These are phyloP conservation scores for Fraxinus platypoda DNA, from an alignment of 305 asterid species.

Conservation along the genomic window DNA sequence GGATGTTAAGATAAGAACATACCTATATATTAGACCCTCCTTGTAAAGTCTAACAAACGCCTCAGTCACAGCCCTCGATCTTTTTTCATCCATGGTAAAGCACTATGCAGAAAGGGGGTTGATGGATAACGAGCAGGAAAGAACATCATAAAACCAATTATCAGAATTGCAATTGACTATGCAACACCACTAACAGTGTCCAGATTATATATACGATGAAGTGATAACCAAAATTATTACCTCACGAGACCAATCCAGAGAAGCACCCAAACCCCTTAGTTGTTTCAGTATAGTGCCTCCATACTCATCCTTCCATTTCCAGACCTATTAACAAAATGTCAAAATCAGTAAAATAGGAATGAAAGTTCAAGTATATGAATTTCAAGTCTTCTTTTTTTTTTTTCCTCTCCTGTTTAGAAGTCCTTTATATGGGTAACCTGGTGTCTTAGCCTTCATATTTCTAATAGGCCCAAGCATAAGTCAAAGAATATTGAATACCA, in stretches of 20 bases:
- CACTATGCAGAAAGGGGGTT: constrained; percentile 40
- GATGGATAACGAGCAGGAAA: constrained; percentile 8
- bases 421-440: background rate
- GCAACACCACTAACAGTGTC: background rate
- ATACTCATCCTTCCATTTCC: constrained; percentile 89
- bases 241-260: constrained; percentile 98
- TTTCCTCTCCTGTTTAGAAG: background rate
- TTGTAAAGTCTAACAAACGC: constrained; percentile 86
- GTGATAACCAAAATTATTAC: constrained; percentile 34
- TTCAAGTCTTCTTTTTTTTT: background rate
- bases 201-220: background rate
- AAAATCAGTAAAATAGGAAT: constrained; percentile 1
- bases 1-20: constrained; percentile 9
- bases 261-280: constrained; percentile 86
- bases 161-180: background rate
- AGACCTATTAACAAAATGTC: constrained; percentile 52
- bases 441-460: background rate
- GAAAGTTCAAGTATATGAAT: constrained; percentile 8
- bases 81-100: constrained; percentile 92
- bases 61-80: constrained; percentile 88
- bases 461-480: constrained; percentile 15
- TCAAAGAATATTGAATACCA: background rate
- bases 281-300: constrained; percentile 93
- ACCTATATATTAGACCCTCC: constrained; percentile 93
- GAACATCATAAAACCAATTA: background rate